Evolutionary conservation across 352 stramenopile species (phyloP).

Genomic region (Phytopythium vexans): DNA sequence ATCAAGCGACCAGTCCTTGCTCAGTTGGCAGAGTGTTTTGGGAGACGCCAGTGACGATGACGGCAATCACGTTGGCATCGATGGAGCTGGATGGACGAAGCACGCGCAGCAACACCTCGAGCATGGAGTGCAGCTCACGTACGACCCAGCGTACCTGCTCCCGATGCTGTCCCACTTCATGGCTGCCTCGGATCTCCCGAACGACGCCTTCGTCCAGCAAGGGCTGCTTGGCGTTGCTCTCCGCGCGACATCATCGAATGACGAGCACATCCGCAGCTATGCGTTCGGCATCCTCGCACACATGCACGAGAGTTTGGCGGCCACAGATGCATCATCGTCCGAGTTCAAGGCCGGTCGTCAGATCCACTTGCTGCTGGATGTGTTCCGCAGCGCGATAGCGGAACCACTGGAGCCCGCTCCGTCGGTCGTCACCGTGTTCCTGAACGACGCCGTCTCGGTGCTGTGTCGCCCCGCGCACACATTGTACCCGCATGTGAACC

Average conservation of each 20-base stretch:
- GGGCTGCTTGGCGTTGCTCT: constrained; percentile 67
- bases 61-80: constrained; percentile 10
- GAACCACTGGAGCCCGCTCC: constrained; percentile 53
- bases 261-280: constrained; percentile 49
- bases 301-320: constrained; percentile 66
- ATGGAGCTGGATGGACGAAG: neutral
- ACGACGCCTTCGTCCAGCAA: constrained; percentile 60
- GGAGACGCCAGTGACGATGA: constrained; percentile 13
- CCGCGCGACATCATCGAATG: constrained; percentile 66
- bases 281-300: constrained; percentile 76
- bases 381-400: constrained; percentile 61
- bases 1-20: constrained; percentile 18
- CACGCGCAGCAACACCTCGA: neutral
- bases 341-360: constrained; percentile 78
- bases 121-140: constrained; percentile 20
- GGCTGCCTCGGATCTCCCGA: constrained; percentile 60
- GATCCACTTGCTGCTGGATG: constrained; percentile 77
- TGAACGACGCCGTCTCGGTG: constrained; percentile 76
- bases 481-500: constrained; percentile 79
- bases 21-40: constrained; percentile 6
- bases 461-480: constrained; percentile 61
- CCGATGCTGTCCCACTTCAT: constrained; percentile 78
- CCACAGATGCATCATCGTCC: constrained; percentile 34
- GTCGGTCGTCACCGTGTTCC: constrained; percentile 77
- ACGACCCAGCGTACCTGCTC: constrained; percentile 75